Evolutionary conservation across 768 basidiomycete species (phyloP), one percentile per base, ranked within the genome.

Genomic region (Pleurotus ostreatus): DNA sequence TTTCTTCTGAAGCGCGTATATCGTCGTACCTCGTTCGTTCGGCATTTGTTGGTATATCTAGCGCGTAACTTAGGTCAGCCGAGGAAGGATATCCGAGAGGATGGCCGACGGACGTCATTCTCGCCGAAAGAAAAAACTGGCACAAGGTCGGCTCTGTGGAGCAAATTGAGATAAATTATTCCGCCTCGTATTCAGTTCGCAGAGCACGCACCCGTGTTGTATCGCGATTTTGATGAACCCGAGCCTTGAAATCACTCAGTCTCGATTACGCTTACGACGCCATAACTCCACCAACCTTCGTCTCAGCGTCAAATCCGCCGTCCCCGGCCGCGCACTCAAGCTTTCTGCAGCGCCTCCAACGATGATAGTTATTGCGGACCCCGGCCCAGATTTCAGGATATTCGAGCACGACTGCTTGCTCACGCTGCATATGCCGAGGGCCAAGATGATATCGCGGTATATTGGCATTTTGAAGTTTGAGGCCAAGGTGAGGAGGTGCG

Each of bases 111-210:
- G 59, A 95, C 95, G 69, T 98, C 97, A 68, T 98, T 98, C 76
- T 99, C 97, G 11, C 97, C 97, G 63, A 99, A 99, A 4, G 93
- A 95, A 66, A 99, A 98, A 2, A 98, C 95, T 0, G 97, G 97
- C 0, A 99, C 97, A 9, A 99, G 77, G 65, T 95, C 93, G 39
- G 97, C 97, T 54, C 94, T 94, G 61, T 5, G 23, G 23, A 12
- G 47, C 20, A 53, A 12, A 38, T 13, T 39, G 23, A 38, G 45
- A 8, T 22, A 1, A 20, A 34, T 34, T 34, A 49, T 3, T 39
- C 18, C 46, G 25, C 15, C n/a, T 43, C 15, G 26, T 4, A 46
- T 30, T 47, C 56, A 52, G 59, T 57, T 26, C 40, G 49, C 39
- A 46, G 47, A 25, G n/a, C 20, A n/a, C 63, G 8, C 57, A 92